Conservation (phyloP, 2,329 filamentous ascomycete species). For the Emergomyces pasteurianus region DNA sequence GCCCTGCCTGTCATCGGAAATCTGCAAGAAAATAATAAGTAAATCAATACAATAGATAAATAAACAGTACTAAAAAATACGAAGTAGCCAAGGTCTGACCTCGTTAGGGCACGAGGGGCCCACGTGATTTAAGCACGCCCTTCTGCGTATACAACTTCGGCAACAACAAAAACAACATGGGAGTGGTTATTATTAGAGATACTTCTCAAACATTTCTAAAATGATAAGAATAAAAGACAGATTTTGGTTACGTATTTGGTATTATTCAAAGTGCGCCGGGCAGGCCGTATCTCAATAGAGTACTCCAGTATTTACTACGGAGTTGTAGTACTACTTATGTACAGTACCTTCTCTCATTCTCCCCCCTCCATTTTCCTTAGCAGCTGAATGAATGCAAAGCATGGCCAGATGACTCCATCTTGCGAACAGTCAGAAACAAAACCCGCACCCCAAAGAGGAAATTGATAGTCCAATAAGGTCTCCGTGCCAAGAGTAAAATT, state of each 20-base stretch:
- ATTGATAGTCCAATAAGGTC: not conserved
- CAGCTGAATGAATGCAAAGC: not conserved
- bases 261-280: not conserved
- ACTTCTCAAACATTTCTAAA: not conserved
- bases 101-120: not conserved
- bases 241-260: not conserved
- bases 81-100: too few relatives aligned
- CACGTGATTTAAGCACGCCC: not conserved
- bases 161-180: too few relatives aligned
- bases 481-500: not conserved
- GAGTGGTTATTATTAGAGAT: too few relatives aligned
- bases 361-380: not conserved
- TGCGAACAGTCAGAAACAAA: not conserved
- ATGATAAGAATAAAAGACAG: not conserved
- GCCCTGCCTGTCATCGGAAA: too few relatives aligned
- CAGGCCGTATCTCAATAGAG: not conserved
- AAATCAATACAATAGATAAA: too few relatives aligned
- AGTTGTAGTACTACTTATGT: too few relatives aligned
- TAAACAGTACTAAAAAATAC: too few relatives aligned
- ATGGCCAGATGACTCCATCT: not conserved
- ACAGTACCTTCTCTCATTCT: too few relatives aligned
- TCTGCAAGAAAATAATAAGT: too few relatives aligned
- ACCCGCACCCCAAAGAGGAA: not conserved
- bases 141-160: too few relatives aligned
- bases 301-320: too few relatives aligned